Evolutionary conservation across 208 protist species (phyloP).

Genomic region (Leishmania tropica): DNA sequence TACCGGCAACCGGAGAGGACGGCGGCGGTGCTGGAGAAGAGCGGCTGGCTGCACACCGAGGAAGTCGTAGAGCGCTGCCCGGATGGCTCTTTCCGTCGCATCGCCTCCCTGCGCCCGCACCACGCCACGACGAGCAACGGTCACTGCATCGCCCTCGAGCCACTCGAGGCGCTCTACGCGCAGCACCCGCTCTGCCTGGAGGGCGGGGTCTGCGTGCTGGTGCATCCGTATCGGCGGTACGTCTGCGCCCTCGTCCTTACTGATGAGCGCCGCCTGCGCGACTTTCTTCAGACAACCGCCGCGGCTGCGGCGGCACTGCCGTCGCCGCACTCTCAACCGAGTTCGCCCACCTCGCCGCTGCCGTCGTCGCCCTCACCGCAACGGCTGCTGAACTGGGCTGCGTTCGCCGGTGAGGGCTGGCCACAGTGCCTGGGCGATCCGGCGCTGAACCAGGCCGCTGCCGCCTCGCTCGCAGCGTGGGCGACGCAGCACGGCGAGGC

Average conservation of each 20-base stretch:
- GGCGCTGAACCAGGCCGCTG: slow-evolving; percentile 43
- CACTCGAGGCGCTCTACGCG: slow-evolving; percentile 60
- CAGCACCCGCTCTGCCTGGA: slow-evolving; percentile 41
- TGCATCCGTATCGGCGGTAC: slow-evolving; percentile 65
- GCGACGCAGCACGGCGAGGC: slow-evolving; percentile 1
- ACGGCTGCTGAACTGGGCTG: neutral
- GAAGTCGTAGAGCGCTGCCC: slow-evolving; percentile 59
- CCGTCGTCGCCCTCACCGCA: neutral
- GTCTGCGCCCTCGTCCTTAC: slow-evolving; percentile 67
- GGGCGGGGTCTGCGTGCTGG: slow-evolving; percentile 64
- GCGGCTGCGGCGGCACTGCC: neutral
- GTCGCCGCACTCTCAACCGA: neutral
- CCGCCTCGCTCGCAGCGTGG: slow-evolving; percentile 37
- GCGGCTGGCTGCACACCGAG: slow-evolving; percentile 77
- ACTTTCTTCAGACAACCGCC: slow-evolving; percentile 21
- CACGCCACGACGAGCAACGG: slow-evolving; percentile 66
- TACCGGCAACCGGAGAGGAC: slow-evolving; percentile 80
- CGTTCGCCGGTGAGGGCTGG: slow-evolving; percentile 17
- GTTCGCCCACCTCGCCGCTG: neutral
- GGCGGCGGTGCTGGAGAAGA: slow-evolving; percentile 50
- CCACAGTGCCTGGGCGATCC: slow-evolving; percentile 47
- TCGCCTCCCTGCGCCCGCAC: slow-evolving; percentile 66
- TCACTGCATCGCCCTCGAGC: slow-evolving; percentile 67
- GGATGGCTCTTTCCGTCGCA: slow-evolving; percentile 60
- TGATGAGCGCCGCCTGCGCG: slow-evolving; percentile 22